Evolutionary conservation across 169 alveolate species (phyloP).

Genomic region (Cystoisospora suis): DNA sequence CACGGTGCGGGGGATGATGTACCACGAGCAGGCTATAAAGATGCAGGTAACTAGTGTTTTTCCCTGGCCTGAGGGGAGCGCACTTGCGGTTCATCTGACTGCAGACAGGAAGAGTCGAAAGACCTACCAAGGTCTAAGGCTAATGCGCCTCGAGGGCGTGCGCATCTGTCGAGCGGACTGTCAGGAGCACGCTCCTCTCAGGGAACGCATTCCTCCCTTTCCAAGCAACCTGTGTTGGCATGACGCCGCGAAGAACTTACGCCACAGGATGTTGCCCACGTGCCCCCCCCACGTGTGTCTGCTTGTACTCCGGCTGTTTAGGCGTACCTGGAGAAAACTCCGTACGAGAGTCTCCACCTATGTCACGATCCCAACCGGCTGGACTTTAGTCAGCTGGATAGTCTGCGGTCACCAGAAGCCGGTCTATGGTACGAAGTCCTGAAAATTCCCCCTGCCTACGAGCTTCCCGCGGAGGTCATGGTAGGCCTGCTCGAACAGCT

Average conservation of each 20-base stretch:
- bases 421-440: slow-evolving; percentile 56
- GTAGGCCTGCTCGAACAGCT: too few relatives aligned
- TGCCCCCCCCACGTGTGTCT: too few relatives aligned
- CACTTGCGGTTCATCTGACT: background rate
- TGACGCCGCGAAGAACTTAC: too few relatives aligned
- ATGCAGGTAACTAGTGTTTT: slow-evolving; percentile 53
- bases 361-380: slow-evolving; percentile 58
- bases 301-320: too few relatives aligned
- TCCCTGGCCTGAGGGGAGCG: background rate
- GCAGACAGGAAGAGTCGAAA: too few relatives aligned
- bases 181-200: too few relatives aligned
- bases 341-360: slow-evolving; percentile 42
- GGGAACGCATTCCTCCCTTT: too few relatives aligned
- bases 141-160: too few relatives aligned
- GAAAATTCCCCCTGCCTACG: slow-evolving; percentile 50
- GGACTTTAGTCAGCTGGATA: slow-evolving; percentile 39
- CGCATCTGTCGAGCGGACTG: too few relatives aligned
- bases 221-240: too few relatives aligned
- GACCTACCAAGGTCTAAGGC: too few relatives aligned
- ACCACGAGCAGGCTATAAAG: slow-evolving; percentile 57
- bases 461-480: background rate
- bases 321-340: slow-evolving; percentile 55
- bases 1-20: slow-evolving; percentile 64
- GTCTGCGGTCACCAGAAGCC: slow-evolving; percentile 52
- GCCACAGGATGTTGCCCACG: too few relatives aligned